Evolutionary conservation across 495 filamentous ascomycete species (phyloP).

Genomic region (Clavariopsis aquatica): DNA sequence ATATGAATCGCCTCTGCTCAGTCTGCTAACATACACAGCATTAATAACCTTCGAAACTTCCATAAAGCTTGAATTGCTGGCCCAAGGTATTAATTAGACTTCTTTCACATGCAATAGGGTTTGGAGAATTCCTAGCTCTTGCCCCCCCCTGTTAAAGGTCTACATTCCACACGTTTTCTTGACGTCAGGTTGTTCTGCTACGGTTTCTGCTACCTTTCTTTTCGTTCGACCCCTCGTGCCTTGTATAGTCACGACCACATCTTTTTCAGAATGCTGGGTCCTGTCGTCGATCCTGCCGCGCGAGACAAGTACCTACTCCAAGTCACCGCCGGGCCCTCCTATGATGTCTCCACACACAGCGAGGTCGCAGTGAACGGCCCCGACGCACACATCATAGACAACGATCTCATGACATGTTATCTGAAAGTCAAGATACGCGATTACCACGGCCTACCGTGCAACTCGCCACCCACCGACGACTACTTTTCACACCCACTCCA

Average conservation of each 20-base stretch:
- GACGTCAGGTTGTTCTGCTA: not conserved
- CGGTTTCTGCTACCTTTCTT: not conserved
- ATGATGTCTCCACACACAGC: slow-evolving; percentile 66
- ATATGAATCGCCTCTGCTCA: not conserved
- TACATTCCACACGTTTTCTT: not conserved
- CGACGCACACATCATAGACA: slow-evolving; percentile 58
- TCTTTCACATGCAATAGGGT: slow-evolving; percentile 11
- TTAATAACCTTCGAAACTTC: not conserved
- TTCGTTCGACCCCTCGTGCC: not conserved
- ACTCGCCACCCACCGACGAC: slow-evolving; percentile 50
- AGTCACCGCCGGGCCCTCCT: slow-evolving; percentile 73
- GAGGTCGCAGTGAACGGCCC: slow-evolving; percentile 71
- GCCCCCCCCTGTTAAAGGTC: not conserved
- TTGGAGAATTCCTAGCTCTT: not conserved
- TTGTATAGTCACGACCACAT: not conserved
- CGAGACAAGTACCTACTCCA: slow-evolving; percentile 65
- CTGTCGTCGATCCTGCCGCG: slow-evolving; percentile 22
- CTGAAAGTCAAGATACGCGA: slow-evolving; percentile 71
- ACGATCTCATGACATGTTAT: slow-evolving; percentile 58
- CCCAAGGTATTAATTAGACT: not conserved
- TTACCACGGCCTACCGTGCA: slow-evolving; percentile 51
- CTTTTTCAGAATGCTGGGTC: not conserved
- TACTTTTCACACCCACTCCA: slow-evolving; percentile 77
- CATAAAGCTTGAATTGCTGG: not conserved
- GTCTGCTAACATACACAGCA: not conserved